Base-by-base conservation (phyloP, 2,329 filamentous ascomycete species). In the Gnomoniopsis smithogilvyi region DNA sequence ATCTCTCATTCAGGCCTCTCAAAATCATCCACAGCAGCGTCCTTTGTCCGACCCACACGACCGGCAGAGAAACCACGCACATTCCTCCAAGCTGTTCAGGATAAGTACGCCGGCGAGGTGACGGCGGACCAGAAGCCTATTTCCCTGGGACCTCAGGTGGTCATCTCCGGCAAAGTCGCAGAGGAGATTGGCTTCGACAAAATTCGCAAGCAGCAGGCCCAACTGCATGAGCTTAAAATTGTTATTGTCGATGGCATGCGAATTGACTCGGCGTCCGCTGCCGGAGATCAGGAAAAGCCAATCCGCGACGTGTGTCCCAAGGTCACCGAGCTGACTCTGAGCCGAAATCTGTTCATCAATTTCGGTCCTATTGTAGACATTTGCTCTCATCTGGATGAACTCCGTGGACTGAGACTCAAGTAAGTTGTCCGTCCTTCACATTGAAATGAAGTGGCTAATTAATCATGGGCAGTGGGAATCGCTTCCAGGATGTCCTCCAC, bases 101-200 rank as follows among this genome's bases (percentile, higher is more conserved):
- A 87, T 66, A 99, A 97, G 76, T 99, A 99, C 71, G 90, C 88
- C 3, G 82, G 86, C 2, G 83, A 88, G 59, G 71, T 75, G 15
- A 67, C 71, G 10, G 67, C 71, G 30, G 61, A 65, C 38, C 65
- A 67, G 50, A 54, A 60, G 50, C 62, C 62, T 55, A 58, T 69
- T 26, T 64, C 62, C 15, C 68, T 74, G 14, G 70, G 75, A 8
- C 78, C 80, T 52, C 79, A 84, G 51, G 89, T 96, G 63, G 76
- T 80, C 56, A 88, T 80, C 80, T 96, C 79, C 75, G 90, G 74
- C 41, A 98, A 98, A 74, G 83, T 93, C 19, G 94, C 91, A 6
- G 90, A 98, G 75, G 94, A 98, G 75, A 85, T 98, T 36, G 95
- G 95, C 33, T 98, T 98, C 66, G 92, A 96, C 66, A 97, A 97